Base-by-base conservation (phyloP, 495 filamentous ascomycete genomes). In the Penicillium fimorum region DNA sequence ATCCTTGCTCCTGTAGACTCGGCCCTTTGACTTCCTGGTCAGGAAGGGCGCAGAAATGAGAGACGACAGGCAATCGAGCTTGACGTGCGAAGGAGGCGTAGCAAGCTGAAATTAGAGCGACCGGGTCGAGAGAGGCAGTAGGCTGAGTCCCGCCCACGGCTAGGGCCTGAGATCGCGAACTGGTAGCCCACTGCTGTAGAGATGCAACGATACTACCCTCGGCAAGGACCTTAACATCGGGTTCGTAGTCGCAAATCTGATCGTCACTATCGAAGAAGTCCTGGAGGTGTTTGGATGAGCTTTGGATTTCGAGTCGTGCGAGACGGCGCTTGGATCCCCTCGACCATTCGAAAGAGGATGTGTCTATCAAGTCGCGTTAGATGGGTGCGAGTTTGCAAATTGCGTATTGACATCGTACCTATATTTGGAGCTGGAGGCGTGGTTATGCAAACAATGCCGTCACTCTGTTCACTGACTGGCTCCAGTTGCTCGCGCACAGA, bases 1-100 rank as follows among this genome's bases (percentile, higher is more conserved):
- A 65, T 1, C 72, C 73, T 37, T 68, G 66, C 47, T 72, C 63
- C 33, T 69, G 72, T 3, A 59, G 42, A 1, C 66, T 73, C 56
- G 68, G 61, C 17, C 63, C 70, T 37, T 59, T 48, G 2, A 53
- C 55, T n/a, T 58, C 57, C 22, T 65, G 47, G 8, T 53, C 53
- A 6, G 71, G 68, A 2, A 76, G 65, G 37, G 65, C 57, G 46
- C 75, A 80, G 52, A 78, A 77, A 47, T 76, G 76, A 10, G 74
- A 73, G 40, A 80, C 67, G 1, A 74, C 63, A 0, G 77, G 77
- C n/a, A 78, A 59, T 35, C 59, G 57, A 5, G 68, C 63, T 38
- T 73, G 60, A 4, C 68, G 69, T 18, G 76, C 70, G 30, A 68
- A 66, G 12, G 50, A 67, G 13, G 69, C 67, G 53, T 71, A 77